Conservation (phyloP, 257 asterid genomes). For the Nyctanthes arbortristis region DNA sequence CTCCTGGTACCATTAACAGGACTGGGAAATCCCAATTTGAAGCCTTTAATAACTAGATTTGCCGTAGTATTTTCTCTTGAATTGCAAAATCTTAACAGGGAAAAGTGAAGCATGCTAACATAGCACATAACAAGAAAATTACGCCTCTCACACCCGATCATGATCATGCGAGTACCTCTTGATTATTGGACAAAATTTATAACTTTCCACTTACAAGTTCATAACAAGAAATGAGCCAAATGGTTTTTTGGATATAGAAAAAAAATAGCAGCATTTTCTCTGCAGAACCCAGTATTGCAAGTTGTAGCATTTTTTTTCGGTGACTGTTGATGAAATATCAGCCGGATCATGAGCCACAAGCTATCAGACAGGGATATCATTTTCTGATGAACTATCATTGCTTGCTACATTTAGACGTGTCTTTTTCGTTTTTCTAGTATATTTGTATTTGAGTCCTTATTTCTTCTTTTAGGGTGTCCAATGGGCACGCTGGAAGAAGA, state of each 20-base stretch:
- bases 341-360: background rate
- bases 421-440: no score
- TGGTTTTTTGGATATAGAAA: background rate
- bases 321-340: background rate
- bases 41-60: conserved; percentile 16
- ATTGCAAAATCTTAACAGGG: conserved; percentile 16
- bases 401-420: no score
- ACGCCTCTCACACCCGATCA: conserved; percentile 17
- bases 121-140: background rate
- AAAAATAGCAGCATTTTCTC: background rate
- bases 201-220: background rate
- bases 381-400: background rate
- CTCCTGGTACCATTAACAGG: conserved; percentile 23
- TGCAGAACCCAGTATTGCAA: background rate
- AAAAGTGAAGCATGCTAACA: conserved; percentile 3
- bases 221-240: no score
- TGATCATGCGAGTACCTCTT: conserved; percentile 16
- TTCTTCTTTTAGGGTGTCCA: background rate
- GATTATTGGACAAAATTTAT: background rate
- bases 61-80: conserved; percentile 23
- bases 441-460: background rate
- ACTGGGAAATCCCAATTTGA: conserved; percentile 36
- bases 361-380: background rate
- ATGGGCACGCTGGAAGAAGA: background rate
- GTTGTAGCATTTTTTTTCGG: background rate